These are phyloP conservation scores for Talaromyces nanjingensis DNA, from an alignment of 495 filamentous ascomycete genomes.

Conservation along the genomic window DNA sequence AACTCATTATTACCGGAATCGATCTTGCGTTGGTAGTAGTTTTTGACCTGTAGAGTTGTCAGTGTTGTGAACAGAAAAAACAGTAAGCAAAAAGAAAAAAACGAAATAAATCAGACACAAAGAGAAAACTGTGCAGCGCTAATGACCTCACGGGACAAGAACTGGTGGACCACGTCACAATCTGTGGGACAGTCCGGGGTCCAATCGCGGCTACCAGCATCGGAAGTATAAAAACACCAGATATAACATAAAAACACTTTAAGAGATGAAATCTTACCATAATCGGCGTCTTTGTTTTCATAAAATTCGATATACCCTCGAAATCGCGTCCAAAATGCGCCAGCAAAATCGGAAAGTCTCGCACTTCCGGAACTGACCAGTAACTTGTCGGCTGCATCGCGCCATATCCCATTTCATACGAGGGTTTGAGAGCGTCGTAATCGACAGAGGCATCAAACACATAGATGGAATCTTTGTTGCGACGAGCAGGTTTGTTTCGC, in stretches of 20 bases:
- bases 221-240: not conserved
- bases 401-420: slow-evolving; percentile 30
- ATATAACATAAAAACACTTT: not conserved
- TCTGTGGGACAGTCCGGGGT: not conserved
- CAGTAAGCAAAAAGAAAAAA: not conserved
- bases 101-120: slow-evolving; percentile 14
- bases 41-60: slow-evolving; percentile 63
- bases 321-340: slow-evolving; percentile 86
- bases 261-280: slow-evolving; percentile 59
- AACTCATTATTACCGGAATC: slow-evolving; percentile 64
- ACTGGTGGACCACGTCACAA: not conserved
- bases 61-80: slow-evolving; percentile 19
- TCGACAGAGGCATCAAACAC: slow-evolving; percentile 34
- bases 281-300: slow-evolving; percentile 86
- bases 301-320: slow-evolving; percentile 70
- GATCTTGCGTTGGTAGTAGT: slow-evolving; percentile 75
- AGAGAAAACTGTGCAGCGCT: slow-evolving; percentile 3
- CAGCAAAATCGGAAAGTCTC: slow-evolving; percentile 71
- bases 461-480: slow-evolving; percentile 33
- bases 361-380: slow-evolving; percentile 90
- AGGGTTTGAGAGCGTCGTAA: slow-evolving; percentile 20
- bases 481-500: slow-evolving; percentile 14
- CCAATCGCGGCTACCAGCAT: not conserved
- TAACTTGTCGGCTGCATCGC: slow-evolving; percentile 76
- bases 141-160: slow-evolving; percentile 1